Evolutionary conservation across 371 early-diverging fungal species (phyloP).

Genomic region (Apophysomyces ossiformis): DNA sequence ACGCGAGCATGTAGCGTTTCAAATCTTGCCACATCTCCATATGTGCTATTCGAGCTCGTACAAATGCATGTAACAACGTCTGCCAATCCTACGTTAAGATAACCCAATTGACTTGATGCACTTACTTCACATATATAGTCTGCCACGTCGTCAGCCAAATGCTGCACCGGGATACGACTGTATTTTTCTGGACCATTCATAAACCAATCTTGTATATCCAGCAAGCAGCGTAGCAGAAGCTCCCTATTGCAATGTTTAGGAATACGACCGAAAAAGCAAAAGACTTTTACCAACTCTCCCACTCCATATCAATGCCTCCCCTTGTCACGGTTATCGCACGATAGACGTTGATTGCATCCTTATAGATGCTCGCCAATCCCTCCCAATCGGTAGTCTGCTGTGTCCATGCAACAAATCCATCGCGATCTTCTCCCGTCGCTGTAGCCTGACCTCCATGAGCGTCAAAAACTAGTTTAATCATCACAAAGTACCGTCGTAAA

Average conservation of each 20-base stretch:
- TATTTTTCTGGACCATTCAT: slow-evolving; percentile 58
- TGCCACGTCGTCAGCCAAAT: slow-evolving; percentile 59
- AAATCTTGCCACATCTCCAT: slow-evolving; percentile 57
- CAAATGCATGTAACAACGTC: slow-evolving; percentile 64
- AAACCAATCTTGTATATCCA: slow-evolving; percentile 60
- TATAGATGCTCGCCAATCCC: slow-evolving; percentile 54
- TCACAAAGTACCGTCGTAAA: slow-evolving; percentile 60
- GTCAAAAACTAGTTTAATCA: slow-evolving; percentile 61
- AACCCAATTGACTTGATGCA: not conserved
- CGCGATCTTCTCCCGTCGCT: slow-evolving; percentile 16
- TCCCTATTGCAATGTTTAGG: slow-evolving; percentile 33
- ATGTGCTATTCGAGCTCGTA: slow-evolving; percentile 54
- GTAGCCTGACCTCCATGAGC: slow-evolving; percentile 17
- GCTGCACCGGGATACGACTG: slow-evolving; percentile 46
- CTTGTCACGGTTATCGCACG: slow-evolving; percentile 58
- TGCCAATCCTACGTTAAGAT: slow-evolving; percentile 19
- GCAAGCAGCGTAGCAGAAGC: slow-evolving; percentile 48
- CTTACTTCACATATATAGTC: slow-evolving; percentile 63
- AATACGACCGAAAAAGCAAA: not conserved
- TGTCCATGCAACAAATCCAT: slow-evolving; percentile 18
- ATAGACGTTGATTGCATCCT: slow-evolving; percentile 65
- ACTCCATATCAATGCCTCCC: slow-evolving; percentile 67
- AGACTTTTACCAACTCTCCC: slow-evolving; percentile 57
- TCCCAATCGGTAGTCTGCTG: slow-evolving; percentile 53
- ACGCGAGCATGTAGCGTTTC: slow-evolving; percentile 45